Evolutionary conservation across 1,284 basidiomycete genomes (phyloP), one percentile per base, ranked within the genome.

Genomic region (Trametes polyzona): DNA sequence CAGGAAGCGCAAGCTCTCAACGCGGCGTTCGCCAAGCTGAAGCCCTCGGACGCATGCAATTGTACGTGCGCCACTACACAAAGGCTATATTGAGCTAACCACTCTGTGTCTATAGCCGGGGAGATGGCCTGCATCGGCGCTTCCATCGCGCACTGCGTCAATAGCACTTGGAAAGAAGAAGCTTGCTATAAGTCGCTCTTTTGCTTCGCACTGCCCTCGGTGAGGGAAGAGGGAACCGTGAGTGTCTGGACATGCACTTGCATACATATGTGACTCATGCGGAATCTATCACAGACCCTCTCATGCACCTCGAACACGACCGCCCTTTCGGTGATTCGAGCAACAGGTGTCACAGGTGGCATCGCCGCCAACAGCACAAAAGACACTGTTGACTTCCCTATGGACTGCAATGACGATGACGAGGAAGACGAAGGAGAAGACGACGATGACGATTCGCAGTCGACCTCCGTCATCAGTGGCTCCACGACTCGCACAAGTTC

Each of bases 1-100:
- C 69, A 75, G 57, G 68, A 73, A 41, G 82, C 83, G 0, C 82
- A 84, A 63, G 64, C 70, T 23, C 72, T 82, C n/a, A 85, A 85
- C 58, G 65, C 71, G 3, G 66, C 76, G 43, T 84, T 80, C 56
- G 55, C 68, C 47, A 69, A 54, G 6, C 50, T 82, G 16, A 77
- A 73, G 2, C 58, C 58, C 1, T 71, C 70, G 0, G 78, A 78
- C 56, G 26, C 76, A 3, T 85, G 83, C 65, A 69, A 69, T 33
- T 65, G 82, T 83, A 47, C 48, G 78, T 59, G n/a, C n/a, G n/a
- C 2, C 4, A 26, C 2, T 17, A 12, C 27, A n/a, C n/a, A n/a
- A n/a, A n/a, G n/a, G n/a, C n/a, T n/a, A n/a, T n/a, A n/a, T n/a
- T n/a, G n/a, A n/a, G n/a, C n/a, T n/a, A n/a, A n/a, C n/a, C n/a